Evolutionary conservation across 2,329 filamentous ascomycete species (phyloP).

Genomic region (Magnaporthales sp.): DNA sequence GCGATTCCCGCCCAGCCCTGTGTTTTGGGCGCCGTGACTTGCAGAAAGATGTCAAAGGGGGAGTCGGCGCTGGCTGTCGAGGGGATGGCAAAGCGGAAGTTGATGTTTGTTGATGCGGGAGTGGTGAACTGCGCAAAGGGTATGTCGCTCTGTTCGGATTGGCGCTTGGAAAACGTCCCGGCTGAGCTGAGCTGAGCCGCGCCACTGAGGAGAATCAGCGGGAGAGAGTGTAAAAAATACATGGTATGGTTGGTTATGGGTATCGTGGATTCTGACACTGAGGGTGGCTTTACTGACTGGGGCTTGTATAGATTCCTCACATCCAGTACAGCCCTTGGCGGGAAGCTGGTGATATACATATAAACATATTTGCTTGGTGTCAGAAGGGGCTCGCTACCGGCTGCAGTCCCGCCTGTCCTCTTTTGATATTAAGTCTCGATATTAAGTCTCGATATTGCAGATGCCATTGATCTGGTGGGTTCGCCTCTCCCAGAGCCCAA

Average conservation of each 20-base stretch:
- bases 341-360: no score
- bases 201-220: no score
- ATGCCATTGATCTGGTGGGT: neutral
- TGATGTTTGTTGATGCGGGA: constrained; percentile 8
- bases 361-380: no score
- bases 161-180: no score
- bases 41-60: constrained; percentile 25
- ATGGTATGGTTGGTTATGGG: neutral
- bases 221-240: neutral
- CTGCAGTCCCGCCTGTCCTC: neutral
- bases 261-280: neutral
- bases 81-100: constrained; percentile 19
- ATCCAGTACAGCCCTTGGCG: no score
- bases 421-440: neutral
- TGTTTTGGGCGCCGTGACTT: constrained; percentile 23
- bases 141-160: neutral
- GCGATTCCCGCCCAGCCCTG: constrained; percentile 27
- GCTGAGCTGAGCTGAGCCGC: no score
- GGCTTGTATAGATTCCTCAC: neutral
- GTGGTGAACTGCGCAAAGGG: constrained; percentile 13
- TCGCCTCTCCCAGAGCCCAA: neutral
- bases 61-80: constrained; percentile 11
- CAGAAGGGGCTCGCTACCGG: no score
- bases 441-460: neutral
- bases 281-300: neutral